These are phyloP conservation scores for Fusarium lateritium DNA, from an alignment of 2,329 filamentous ascomycete species.

Conservation along the genomic window DNA sequence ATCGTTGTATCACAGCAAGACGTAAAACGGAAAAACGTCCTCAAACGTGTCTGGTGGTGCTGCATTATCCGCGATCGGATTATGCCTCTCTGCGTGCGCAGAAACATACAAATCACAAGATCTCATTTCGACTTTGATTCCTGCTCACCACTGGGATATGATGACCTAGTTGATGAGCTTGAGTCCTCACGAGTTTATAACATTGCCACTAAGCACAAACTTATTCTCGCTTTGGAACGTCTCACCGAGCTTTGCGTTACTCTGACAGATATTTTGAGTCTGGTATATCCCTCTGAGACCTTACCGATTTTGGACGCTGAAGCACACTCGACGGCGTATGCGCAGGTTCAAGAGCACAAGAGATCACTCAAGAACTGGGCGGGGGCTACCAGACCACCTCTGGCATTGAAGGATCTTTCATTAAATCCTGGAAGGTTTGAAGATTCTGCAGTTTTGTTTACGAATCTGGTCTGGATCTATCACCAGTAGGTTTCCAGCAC, in stretches of 20 bases:
- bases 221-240: constrained; percentile 29
- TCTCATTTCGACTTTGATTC: constrained; percentile 34
- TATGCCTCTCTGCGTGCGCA: constrained; percentile 37
- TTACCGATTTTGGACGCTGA: constrained; percentile 24
- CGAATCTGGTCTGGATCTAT: constrained; percentile 44
- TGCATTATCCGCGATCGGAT: constrained; percentile 42
- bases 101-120: constrained; percentile 38
- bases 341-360: constrained; percentile 32
- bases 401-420: constrained; percentile 24
- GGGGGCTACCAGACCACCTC: constrained; percentile 18
- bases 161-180: constrained; percentile 37
- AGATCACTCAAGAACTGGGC: constrained; percentile 26
- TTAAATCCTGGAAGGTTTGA: constrained; percentile 13
- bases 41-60: constrained; percentile 42
- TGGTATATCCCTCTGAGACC: constrained; percentile 35
- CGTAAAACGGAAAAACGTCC: constrained; percentile 23
- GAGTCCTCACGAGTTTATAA: constrained; percentile 39
- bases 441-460: constrained; percentile 37
- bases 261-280: constrained; percentile 33
- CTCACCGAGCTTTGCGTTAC: constrained; percentile 36
- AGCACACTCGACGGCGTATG: constrained; percentile 26
- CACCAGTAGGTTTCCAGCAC: constrained; percentile 28
- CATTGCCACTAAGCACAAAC: constrained; percentile 38
- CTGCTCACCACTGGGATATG: constrained; percentile 26
- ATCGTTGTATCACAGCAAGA: constrained; percentile 16